Conservation (phyloP, 2,329 filamentous ascomycete species). For the Colletotrichum falcatum region DNA sequence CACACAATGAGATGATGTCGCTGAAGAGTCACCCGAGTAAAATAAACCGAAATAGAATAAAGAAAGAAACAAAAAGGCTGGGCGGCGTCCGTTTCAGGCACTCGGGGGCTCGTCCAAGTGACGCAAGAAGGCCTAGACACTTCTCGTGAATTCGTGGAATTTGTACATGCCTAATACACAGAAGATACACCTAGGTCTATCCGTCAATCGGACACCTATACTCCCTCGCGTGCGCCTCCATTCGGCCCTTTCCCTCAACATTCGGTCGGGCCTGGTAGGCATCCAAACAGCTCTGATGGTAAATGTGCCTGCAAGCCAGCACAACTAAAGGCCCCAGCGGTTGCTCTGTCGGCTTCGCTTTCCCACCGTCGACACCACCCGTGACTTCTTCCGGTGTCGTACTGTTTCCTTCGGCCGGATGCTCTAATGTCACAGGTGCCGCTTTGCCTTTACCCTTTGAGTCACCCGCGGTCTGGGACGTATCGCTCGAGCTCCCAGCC, state of each 20-base stretch:
- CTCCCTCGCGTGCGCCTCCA: slow-evolving; percentile 57
- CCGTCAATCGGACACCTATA: slow-evolving; percentile 71
- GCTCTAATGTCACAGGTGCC: slow-evolving; percentile 60
- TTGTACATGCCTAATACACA: slow-evolving; percentile 38
- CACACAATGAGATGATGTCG: not conserved
- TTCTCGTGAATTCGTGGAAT: slow-evolving; percentile 40
- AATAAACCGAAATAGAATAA: too few relatives aligned
- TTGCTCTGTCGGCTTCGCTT: slow-evolving; percentile 52
- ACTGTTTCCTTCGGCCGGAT: slow-evolving; percentile 50
- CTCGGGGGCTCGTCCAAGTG: not conserved
- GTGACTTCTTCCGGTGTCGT: slow-evolving; percentile 51
- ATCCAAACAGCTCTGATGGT: slow-evolving; percentile 77
- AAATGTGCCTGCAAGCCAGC: slow-evolving; percentile 77
- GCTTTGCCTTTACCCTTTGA: slow-evolving; percentile 68
- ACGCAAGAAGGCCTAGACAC: not conserved
- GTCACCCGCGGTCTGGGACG: slow-evolving; percentile 45
- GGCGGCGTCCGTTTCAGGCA: not conserved
- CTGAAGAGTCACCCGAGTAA: too few relatives aligned
- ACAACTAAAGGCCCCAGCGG: slow-evolving; percentile 75
- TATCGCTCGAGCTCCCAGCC: slow-evolving; percentile 42
- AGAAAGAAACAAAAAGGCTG: not conserved
- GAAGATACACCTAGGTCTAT: slow-evolving; percentile 46
- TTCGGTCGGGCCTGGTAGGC: slow-evolving; percentile 68
- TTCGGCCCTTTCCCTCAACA: slow-evolving; percentile 54
- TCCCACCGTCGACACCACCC: slow-evolving; percentile 49